Percentiles rank a stretch among this genome's conserved stretches.
Conservation (phyloP, 176 grass and related monocot genomes). For the Oryza nivara region DNA sequence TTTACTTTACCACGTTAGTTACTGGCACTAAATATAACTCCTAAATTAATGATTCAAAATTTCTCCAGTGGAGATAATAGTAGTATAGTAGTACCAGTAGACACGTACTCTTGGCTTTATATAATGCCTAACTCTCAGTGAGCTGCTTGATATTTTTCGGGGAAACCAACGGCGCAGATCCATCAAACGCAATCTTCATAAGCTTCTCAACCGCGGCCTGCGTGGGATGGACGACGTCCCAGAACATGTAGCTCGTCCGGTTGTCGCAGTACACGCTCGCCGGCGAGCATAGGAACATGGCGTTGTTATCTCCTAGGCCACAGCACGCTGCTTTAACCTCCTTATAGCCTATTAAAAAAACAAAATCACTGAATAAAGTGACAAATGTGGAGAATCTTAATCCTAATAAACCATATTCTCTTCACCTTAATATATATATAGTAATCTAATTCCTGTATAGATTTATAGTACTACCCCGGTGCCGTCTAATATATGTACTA, state of each 20-base stretch:
- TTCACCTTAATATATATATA: too few relatives aligned
- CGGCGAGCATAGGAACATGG: constrained; percentile 45
- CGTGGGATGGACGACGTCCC: constrained; percentile 70
- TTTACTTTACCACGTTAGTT: too few relatives aligned
- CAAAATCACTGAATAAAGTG: not conserved
- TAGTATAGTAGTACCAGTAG: too few relatives aligned
- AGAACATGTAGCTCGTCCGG: constrained; percentile 54
- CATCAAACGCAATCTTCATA: constrained; percentile 41
- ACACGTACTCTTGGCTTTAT: too few relatives aligned
- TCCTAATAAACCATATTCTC: too few relatives aligned
- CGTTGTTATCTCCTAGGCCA: constrained; percentile 52
- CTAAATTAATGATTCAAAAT: too few relatives aligned
- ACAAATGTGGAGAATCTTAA: too few relatives aligned
- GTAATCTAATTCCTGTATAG: too few relatives aligned
- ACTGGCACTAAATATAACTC: too few relatives aligned
- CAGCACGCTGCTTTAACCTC: constrained; percentile 65
- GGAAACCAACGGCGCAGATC: constrained; percentile 45
- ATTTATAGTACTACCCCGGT: too few relatives aligned
- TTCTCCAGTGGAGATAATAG: too few relatives aligned
- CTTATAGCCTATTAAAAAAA: constrained; percentile 38
- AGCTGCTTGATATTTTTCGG: constrained; percentile 48
- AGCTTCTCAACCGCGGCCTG: constrained; percentile 45
- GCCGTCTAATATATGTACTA: too few relatives aligned
- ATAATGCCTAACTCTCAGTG: constrained; percentile 5
- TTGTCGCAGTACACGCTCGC: constrained; percentile 47